Conservation (phyloP, 331 rosid genomes). For the Pyracantha coccinea region DNA sequence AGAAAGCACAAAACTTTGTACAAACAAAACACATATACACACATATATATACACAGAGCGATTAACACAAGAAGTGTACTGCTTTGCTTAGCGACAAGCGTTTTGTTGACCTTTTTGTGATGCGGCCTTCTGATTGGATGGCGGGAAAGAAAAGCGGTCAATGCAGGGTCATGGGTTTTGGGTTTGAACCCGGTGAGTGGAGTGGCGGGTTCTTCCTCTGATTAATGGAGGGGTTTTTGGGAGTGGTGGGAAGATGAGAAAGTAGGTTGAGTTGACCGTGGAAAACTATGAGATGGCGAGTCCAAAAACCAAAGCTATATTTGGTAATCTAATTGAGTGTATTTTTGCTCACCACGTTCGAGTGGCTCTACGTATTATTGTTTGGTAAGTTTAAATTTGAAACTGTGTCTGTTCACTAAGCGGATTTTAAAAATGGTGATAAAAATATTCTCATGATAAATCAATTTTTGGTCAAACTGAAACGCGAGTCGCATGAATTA, state of each 20-base stretch:
- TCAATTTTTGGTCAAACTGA: background rate
- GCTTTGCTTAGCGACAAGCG: constrained; percentile 8
- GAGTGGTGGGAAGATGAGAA: background rate
- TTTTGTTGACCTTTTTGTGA: background rate
- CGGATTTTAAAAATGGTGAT: too few species aligned
- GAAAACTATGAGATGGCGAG: background rate
- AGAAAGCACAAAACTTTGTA: background rate
- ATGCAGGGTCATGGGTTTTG: background rate
- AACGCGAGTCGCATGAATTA: background rate
- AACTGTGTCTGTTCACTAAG: fast-evolving
- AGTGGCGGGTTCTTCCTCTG: background rate
- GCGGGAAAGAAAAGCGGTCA: constrained; percentile 3
- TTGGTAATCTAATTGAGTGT: too few species aligned
- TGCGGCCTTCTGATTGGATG: background rate
- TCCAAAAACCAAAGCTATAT: background rate
- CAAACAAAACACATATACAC: background rate
- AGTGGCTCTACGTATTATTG: too few species aligned
- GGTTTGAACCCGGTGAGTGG: background rate
- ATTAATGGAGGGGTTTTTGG: background rate
- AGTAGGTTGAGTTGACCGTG: background rate
- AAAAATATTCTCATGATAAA: too few species aligned
- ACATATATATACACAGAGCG: background rate
- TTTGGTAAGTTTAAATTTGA: too few species aligned
- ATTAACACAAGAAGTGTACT: background rate
- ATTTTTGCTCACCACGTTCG: too few species aligned